phyloP scores from a whole-genome alignment of 371 early-diverging fungal species.

The Cladochytrium tenue region DNA sequence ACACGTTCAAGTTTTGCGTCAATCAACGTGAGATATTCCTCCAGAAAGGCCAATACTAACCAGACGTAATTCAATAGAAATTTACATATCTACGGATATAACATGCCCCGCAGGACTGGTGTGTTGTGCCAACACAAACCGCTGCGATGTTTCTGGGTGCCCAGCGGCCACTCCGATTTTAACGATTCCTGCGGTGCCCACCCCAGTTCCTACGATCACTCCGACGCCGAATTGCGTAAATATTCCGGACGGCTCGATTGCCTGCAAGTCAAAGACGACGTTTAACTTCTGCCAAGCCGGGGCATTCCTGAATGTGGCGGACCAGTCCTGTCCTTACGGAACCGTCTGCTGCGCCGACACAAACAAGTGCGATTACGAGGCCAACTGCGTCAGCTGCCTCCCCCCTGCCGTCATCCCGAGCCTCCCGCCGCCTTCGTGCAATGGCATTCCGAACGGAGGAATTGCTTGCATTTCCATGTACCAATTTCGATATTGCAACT shows the following conservation, averaged over 20 bases:
- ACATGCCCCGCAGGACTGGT: constrained; percentile 20
- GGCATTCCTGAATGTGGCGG: neutral
- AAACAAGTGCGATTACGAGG: constrained; percentile 16
- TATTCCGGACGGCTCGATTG: constrained; percentile 16
- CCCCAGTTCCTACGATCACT: neutral
- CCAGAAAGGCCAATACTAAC: neutral
- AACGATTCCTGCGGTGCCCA: neutral
- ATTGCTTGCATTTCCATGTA: neutral
- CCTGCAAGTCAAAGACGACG: constrained; percentile 16
- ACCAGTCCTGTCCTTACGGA: constrained; percentile 15
- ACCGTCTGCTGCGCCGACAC: constrained; percentile 29
- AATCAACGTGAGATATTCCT: constrained; percentile 7
- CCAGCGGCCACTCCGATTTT: neutral
- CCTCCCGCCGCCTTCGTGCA: neutral
- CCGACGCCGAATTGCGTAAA: neutral
- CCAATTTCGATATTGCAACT: neutral
- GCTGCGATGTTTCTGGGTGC: constrained; percentile 9
- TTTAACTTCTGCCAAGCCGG: constrained; percentile 22
- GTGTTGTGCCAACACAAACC: constrained; percentile 14
- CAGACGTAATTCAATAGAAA: neutral
- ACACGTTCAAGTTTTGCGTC: constrained; percentile 19
- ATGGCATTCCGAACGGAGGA: neutral
- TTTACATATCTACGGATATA: neutral
- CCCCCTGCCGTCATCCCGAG: neutral
- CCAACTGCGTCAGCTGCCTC: constrained; percentile 11